Percentiles rank a stretch among this genome's conserved stretches.
These are phyloP conservation scores for Colletotrichum sansevieriae DNA, from an alignment of 2,329 filamentous ascomycete species.

Conservation along the genomic window DNA sequence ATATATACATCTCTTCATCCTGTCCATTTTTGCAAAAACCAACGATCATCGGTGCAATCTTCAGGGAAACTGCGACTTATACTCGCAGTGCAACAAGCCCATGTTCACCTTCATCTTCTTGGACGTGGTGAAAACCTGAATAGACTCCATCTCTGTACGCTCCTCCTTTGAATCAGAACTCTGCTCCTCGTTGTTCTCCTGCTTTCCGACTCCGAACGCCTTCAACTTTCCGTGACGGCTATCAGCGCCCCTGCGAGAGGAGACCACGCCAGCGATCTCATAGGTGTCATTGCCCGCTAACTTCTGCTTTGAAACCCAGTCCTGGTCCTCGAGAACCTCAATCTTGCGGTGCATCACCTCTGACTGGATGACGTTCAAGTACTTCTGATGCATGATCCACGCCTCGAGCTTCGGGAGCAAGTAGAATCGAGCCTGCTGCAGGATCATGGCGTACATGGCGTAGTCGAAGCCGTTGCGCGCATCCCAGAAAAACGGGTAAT, in stretches of 20 bases:
- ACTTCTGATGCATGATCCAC: constrained; percentile 45
- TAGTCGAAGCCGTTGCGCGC: constrained; percentile 49
- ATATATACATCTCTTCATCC: neutral
- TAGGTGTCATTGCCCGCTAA: constrained; percentile 11
- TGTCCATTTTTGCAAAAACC: no score
- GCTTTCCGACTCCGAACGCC: neutral
- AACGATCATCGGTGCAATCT: neutral
- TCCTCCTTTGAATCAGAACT: constrained; percentile 1
- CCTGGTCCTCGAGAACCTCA: neutral
- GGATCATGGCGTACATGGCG: constrained; percentile 50
- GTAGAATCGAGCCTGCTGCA: constrained; percentile 52
- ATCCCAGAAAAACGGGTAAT: constrained; percentile 52
- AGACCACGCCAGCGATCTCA: constrained; percentile 22
- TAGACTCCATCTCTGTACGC: neutral
- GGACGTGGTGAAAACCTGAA: constrained; percentile 8
- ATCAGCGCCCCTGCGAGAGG: neutral
- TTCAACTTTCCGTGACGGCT: neutral
- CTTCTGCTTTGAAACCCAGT: constrained; percentile 11
- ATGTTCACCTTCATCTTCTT: constrained; percentile 10
- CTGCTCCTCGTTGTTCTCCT: neutral
- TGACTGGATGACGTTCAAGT: constrained; percentile 41
- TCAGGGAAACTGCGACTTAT: constrained; percentile 10
- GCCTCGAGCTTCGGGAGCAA: constrained; percentile 44
- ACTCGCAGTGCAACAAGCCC: constrained; percentile 15
- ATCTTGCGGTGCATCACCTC: constrained; percentile 31